Base-by-base conservation (phyloP, 192 early-diverging fungal species). In the Rhizoclosmatium globosum region DNA sequence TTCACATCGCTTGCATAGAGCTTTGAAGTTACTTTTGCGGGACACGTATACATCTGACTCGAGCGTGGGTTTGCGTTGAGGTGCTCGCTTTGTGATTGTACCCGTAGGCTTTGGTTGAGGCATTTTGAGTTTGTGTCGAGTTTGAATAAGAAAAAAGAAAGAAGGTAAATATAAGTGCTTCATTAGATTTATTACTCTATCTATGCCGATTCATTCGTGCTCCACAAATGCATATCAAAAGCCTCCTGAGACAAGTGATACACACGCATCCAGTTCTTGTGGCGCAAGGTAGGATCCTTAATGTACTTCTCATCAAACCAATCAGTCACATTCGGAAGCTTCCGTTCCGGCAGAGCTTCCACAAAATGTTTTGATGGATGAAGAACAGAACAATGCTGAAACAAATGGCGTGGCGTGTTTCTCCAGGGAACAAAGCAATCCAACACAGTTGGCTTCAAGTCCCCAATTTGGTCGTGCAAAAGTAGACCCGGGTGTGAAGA, bases 221-320 rank as follows among this genome's bases (percentile, higher is more conserved):
- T 56, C 53, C 53, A 56, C 9, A 56, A n/a, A 56, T 56, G 9
- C 53, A n/a, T n/a, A 56, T n/a, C 9, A 56, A 56, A 56, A 56
- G 53, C 53, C 19, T 56, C 53, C 53, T 56, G 53, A 9, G 53
- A 56, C 9, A 75, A 39, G 48, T 60, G 13, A 47, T 65, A 75
- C 42, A 60, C 68, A 4, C 21, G 47, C 9, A 58, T 64, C 84
- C 84, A 85, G 45, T 83, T 64, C 4, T 62, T 11, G 23, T 74
- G 59, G 13, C 84, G 9, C 23, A 38, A 19, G 4, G 6, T 71
- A 3, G 84, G 84, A 42, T 83, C 31, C 11, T 38, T 68, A 2
- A 85, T 85, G 64, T 83, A 85, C 57, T 77, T 65, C 23, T 62
- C 31, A n/a, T 83, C 75, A 59, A 85, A 85, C 84, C 84, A 85